phyloP scores from a whole-genome alignment of 306 rosid species.

The Amphicarpaea edgeworthii region DNA sequence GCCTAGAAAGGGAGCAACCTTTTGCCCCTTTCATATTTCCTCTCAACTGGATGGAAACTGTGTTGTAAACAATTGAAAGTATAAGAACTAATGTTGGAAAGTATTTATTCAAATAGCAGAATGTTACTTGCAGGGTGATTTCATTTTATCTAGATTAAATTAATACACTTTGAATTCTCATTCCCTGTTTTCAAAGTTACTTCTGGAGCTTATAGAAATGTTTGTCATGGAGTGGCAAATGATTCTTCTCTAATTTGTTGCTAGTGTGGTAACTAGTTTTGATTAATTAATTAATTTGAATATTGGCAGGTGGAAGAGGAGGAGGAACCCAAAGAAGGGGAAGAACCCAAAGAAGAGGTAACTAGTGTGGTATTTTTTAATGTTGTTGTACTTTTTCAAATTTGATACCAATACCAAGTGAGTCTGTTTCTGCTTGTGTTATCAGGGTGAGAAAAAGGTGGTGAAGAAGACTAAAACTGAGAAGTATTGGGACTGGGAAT shows the following conservation, averaged over 20 bases:
- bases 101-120: not conserved
- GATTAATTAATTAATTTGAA: slow-evolving; percentile 23
- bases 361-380: slow-evolving; percentile 11
- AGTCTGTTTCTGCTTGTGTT: slow-evolving; percentile 36
- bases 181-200: slow-evolving; percentile 4
- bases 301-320: slow-evolving; percentile 93
- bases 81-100: not conserved
- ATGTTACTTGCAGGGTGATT: not conserved
- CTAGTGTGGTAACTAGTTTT: slow-evolving; percentile 11
- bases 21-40: too few species aligned
- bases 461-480: slow-evolving; percentile 81
- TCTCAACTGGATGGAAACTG: too few species aligned
- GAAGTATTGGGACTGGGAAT: slow-evolving; percentile 99
- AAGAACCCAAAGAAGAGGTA: slow-evolving; percentile 86
- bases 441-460: slow-evolving; percentile 81
- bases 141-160: not conserved
- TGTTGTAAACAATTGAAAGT: not conserved
- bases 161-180: not conserved
- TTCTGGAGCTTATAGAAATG: not conserved
- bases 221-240: not conserved
- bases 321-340: slow-evolving; percentile 95
- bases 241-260: not conserved
- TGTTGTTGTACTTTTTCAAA: slow-evolving; percentile 3
- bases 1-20: too few species aligned
- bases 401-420: slow-evolving; percentile 16